Base-by-base conservation (phyloP, 2,329 filamentous ascomycete genomes). In the Fusarium incarnatum region DNA sequence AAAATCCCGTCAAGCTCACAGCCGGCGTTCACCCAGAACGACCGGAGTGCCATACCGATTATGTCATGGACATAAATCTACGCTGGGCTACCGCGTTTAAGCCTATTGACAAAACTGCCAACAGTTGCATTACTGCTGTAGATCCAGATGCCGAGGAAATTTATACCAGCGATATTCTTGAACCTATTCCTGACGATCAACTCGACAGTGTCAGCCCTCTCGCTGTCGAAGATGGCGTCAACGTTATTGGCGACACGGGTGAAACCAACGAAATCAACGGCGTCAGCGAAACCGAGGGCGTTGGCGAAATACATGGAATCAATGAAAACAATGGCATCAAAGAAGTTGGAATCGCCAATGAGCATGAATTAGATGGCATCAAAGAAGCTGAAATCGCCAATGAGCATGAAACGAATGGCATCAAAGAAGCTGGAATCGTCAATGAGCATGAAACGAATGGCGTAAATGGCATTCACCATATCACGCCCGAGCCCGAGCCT, bases 61-160 rank as follows among this genome's bases (percentile, higher is more conserved):
- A 83, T 73, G 72, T 83, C 55, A 80, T 86, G 77, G 83, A 86
- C 40, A 78, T 86, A 53, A 84, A 86, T 67, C 79, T 84, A 41
- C 79, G 81, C 27, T 86, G 84, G 83, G 77, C 81, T 22, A 80
- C 80, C 6, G 80, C 81, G 20, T 81, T 83, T 32, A 71, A 79
- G 61, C 71, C 80, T 53, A 41, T 76, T 42, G 83, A 82, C 12
- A 81, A 82, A 55, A 82, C 79, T 52, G 81, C 82, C n/a, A 79
- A 82, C 67, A 78, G 81, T 12, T 83, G 82, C 27, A 83, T 84
- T 54, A 84, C 81, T 20, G 81, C 81, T 11, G 70, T 82, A 59
- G 81, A 83, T 41, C 78, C 79, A 16, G 77, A 79, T 30, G 60
- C 62, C 5, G 75, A 76, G 49, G 49, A 53, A 20, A 50, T 67